phyloP scores from a whole-genome alignment of 768 basidiomycete genomes.

The Omphalotus guepiniiformis region DNA sequence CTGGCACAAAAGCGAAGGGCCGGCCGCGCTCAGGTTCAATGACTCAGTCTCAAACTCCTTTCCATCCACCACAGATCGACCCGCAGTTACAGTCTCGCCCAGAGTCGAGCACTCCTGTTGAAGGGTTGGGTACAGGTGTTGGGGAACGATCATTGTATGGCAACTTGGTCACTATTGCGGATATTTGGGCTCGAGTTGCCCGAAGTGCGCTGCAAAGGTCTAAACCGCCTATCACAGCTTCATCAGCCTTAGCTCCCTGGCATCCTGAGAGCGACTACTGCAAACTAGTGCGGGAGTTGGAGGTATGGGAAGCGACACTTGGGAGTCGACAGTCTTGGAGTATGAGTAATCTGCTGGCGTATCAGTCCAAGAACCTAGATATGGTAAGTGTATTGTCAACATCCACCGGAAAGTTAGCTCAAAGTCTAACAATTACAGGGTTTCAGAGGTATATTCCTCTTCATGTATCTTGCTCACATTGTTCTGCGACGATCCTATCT shows the following conservation, averaged over 20 bases:
- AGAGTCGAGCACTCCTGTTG: neutral
- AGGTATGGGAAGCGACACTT: slow-evolving; percentile 10
- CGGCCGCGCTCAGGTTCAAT: neutral
- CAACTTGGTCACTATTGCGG: slow-evolving; percentile 7
- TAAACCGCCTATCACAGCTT: neutral
- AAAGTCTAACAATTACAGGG: neutral
- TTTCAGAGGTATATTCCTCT: slow-evolving; percentile 10
- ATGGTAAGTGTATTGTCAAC: slow-evolving; percentile 5
- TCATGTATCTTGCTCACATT: slow-evolving; percentile 11
- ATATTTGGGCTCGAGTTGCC: slow-evolving; percentile 13
- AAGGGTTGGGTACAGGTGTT: neutral
- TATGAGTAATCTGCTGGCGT: slow-evolving; percentile 12
- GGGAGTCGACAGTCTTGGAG: slow-evolving; percentile 11
- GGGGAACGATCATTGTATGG: slow-evolving; percentile 11
- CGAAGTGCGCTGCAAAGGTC: slow-evolving; percentile 9
- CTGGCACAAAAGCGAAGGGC: slow-evolving; percentile 5
- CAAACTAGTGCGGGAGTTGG: slow-evolving; percentile 1
- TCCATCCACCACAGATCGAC: slow-evolving; percentile 10
- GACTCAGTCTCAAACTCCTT: neutral
- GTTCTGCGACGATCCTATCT: slow-evolving; percentile 11
- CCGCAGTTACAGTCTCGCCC: slow-evolving; percentile 8
- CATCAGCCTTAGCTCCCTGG: slow-evolving; percentile 10
- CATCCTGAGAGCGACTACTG: slow-evolving; percentile 9
- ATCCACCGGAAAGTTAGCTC: no score
- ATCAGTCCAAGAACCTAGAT: slow-evolving; percentile 10